These are phyloP conservation scores for Euphorbia lathyris DNA, from an alignment of 345 rosid species.

Conservation along the genomic window DNA sequence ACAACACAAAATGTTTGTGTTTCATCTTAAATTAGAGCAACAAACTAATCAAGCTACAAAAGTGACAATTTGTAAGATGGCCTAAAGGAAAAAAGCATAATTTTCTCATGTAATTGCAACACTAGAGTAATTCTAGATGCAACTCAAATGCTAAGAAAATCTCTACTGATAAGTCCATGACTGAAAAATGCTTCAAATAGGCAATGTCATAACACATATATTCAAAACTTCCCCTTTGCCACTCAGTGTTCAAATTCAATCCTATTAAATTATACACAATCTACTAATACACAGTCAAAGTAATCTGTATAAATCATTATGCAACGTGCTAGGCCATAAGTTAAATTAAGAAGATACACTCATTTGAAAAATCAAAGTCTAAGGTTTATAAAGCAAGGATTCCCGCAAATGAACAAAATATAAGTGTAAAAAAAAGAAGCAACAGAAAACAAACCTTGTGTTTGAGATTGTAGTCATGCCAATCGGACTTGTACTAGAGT, in stretches of 20 bases:
- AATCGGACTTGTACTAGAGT: constrained; percentile 84
- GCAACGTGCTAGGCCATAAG: not conserved
- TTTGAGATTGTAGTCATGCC: no score
- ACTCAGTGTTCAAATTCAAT: not conserved
- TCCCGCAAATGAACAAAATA: no score
- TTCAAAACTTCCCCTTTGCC: not conserved
- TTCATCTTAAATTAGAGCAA: no score
- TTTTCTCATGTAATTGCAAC: not conserved
- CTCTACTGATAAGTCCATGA: not conserved
- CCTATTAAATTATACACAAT: not conserved
- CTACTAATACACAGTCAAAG: not conserved
- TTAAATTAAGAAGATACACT: no score
- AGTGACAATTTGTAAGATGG: not conserved
- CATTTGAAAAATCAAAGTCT: no score
- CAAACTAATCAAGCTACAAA: not conserved
- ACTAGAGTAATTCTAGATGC: not conserved
- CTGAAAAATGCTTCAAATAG: not conserved
- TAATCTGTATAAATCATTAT: not conserved
- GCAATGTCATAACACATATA: not conserved
- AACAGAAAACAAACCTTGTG: no score
- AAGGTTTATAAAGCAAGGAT: no score
- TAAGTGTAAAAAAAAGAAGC: no score
- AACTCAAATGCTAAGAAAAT: not conserved
- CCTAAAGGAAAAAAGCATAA: not conserved
- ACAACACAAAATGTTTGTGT: no score